Evolutionary conservation across 2,329 filamentous ascomycete species (phyloP).

Genomic region (Colletotrichum brevisporum): DNA sequence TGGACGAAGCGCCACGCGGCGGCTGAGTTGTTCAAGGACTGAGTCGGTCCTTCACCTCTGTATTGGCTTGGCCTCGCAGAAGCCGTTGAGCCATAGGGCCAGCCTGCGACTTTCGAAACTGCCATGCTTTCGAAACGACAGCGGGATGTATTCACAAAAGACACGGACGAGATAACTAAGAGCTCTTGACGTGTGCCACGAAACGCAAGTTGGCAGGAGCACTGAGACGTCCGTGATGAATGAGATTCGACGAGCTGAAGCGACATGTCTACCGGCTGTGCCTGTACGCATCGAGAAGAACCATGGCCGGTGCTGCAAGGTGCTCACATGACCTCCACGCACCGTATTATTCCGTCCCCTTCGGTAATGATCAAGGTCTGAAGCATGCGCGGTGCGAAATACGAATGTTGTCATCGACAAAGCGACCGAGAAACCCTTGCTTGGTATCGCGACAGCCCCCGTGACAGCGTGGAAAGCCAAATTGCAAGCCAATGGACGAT

Average conservation of each 20-base stretch:
- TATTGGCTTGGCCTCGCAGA: not conserved
- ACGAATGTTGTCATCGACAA: not conserved
- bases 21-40: not conserved
- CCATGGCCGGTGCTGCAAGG: too few relatives aligned
- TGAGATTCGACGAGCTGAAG: not conserved
- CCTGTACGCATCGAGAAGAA: too few relatives aligned
- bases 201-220: slow-evolving; percentile 6
- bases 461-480: not conserved
- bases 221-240: not conserved
- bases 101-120: not conserved
- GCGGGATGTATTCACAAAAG: not conserved
- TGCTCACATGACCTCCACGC: too few relatives aligned
- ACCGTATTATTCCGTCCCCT: too few relatives aligned
- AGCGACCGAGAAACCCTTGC: not conserved
- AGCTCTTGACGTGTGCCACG: not conserved
- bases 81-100: slow-evolving; percentile 11
- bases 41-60: not conserved
- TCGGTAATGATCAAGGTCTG: too few relatives aligned
- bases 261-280: too few relatives aligned
- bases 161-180: not conserved
- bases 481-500: not conserved
- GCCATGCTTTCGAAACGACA: not conserved
- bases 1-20: not conserved
- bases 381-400: too few relatives aligned
- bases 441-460: not conserved